These are phyloP conservation scores for Pythium insidiosum DNA, from an alignment of 352 stramenopile species.

Conservation along the genomic window DNA sequence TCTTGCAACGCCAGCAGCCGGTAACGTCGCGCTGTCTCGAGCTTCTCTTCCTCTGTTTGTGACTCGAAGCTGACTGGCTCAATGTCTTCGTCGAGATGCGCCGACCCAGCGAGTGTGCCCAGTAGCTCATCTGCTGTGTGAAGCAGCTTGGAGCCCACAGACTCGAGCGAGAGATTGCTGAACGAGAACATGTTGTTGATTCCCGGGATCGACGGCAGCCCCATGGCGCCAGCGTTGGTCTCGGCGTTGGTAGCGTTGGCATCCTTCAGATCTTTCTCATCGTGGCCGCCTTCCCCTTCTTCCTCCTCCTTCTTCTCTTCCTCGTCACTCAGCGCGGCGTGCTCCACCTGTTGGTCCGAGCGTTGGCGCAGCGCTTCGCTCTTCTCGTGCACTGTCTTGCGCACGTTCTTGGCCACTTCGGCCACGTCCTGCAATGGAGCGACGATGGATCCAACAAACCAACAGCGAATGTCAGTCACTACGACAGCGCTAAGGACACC, in stretches of 20 bases:
- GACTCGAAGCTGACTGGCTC: conserved; percentile 22
- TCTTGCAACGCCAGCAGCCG: conserved; percentile 54
- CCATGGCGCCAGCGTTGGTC: conserved; percentile 3
- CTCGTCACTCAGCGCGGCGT: conserved; percentile 6
- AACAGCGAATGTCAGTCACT: neutral
- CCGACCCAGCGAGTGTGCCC: conserved; percentile 29
- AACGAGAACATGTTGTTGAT: conserved; percentile 56
- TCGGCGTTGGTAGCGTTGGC: conserved; percentile 2
- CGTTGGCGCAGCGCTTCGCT: conserved; percentile 32
- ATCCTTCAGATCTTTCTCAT: neutral
- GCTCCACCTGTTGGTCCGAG: conserved; percentile 19
- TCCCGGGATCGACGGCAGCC: neutral
- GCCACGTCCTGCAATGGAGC: no score
- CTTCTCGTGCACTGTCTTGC: conserved; percentile 41
- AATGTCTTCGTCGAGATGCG: conserved; percentile 17
- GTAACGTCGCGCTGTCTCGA: conserved; percentile 41
- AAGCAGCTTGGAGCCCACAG: conserved; percentile 60
- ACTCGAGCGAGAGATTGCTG: conserved; percentile 34
- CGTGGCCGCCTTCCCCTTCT: conserved; percentile 1
- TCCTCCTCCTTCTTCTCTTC: neutral
- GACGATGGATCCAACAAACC: no score
- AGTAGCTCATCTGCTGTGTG: conserved; percentile 61
- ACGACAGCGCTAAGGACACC: no score
- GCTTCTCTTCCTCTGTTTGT: conserved; percentile 22
- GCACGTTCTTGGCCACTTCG: conserved; percentile 45